These are phyloP conservation scores for Micractinium conductrix DNA, from an alignment of 139 green algal genomes.

Conservation along the genomic window DNA sequence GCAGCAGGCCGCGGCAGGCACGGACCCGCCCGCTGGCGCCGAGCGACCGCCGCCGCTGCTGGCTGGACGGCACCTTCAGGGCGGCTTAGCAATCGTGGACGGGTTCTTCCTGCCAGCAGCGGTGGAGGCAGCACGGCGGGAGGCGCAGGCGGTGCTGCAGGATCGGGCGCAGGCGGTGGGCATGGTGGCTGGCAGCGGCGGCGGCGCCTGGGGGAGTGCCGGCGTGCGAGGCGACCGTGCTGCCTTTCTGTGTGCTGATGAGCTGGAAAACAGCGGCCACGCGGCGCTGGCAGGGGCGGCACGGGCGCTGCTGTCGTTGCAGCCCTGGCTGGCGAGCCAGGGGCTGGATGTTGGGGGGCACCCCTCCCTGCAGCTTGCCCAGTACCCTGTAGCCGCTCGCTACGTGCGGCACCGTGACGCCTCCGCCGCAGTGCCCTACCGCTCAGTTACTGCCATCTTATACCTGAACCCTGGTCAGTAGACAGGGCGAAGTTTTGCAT, in stretches of 20 bases:
- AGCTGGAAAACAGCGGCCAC: neutral
- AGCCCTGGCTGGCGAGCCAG: slow-evolving; percentile 23
- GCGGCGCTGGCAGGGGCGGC: neutral
- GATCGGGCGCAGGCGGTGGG: neutral
- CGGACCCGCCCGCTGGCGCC: too few species aligned
- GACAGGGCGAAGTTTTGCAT: neutral
- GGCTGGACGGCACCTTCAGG: neutral
- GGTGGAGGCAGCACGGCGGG: neutral
- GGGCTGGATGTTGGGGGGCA: slow-evolving; percentile 60
- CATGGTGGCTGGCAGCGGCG: neutral
- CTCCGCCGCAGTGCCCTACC: slow-evolving; percentile 46
- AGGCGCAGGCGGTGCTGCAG: neutral
- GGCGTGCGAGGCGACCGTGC: neutral
- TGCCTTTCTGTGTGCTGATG: neutral
- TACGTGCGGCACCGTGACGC: slow-evolving; percentile 77
- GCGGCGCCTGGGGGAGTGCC: too few species aligned
- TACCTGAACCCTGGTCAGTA: slow-evolving; percentile 70
- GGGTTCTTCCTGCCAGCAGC: neutral
- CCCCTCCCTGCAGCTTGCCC: slow-evolving; percentile 70
- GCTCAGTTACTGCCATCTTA: slow-evolving; percentile 69
- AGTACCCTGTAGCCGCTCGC: slow-evolving; percentile 73
- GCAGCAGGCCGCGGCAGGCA: neutral
- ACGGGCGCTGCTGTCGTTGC: slow-evolving; percentile 4
- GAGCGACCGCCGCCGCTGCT: neutral
- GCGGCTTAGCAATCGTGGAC: neutral